phyloP scores from a whole-genome alignment of 225 moss, liverwort and hornwort species.

The Polytrichum commune region DNA sequence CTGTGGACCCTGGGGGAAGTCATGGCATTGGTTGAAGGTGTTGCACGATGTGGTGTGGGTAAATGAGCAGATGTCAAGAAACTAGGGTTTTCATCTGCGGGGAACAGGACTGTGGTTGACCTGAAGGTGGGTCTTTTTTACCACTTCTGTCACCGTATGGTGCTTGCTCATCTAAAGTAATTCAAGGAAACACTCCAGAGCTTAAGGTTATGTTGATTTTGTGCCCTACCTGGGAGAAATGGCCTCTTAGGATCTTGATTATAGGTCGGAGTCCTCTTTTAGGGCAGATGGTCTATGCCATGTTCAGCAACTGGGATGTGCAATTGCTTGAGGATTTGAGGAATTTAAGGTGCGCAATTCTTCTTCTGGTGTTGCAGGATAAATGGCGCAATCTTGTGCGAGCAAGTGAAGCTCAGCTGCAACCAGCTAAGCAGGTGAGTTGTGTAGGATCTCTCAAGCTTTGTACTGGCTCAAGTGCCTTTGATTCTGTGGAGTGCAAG shows the following conservation, averaged over 20 bases:
- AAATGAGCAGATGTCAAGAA: slow-evolving; percentile 99
- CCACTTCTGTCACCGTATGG: no score
- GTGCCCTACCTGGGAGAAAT: no score
- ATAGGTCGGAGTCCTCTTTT: no score
- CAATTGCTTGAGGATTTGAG: not conserved
- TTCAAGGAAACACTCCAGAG: no score
- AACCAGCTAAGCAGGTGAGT: slow-evolving; percentile 88
- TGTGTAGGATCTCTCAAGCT: not conserved
- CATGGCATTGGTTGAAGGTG: slow-evolving; percentile 94
- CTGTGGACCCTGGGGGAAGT: slow-evolving; percentile 98
- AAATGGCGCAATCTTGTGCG: slow-evolving; percentile 93
- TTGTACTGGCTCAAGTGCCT: not conserved
- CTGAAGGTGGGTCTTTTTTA: slow-evolving; percentile 66
- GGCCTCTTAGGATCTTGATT: no score
- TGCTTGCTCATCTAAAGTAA: no score
- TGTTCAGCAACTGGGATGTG: not conserved
- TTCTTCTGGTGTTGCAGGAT: slow-evolving; percentile 46
- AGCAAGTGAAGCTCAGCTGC: slow-evolving; percentile 92
- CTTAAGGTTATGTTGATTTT: no score
- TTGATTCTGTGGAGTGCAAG: not conserved
- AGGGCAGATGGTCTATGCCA: not conserved
- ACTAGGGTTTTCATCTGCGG: slow-evolving; percentile 81
- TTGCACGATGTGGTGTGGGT: slow-evolving; percentile 93
- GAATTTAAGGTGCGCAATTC: not conserved
- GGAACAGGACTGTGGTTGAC: slow-evolving; percentile 95